Evolutionary conservation across 78 protist genomes (phyloP).

Genomic region (Polysphondylium violaceum): DNA sequence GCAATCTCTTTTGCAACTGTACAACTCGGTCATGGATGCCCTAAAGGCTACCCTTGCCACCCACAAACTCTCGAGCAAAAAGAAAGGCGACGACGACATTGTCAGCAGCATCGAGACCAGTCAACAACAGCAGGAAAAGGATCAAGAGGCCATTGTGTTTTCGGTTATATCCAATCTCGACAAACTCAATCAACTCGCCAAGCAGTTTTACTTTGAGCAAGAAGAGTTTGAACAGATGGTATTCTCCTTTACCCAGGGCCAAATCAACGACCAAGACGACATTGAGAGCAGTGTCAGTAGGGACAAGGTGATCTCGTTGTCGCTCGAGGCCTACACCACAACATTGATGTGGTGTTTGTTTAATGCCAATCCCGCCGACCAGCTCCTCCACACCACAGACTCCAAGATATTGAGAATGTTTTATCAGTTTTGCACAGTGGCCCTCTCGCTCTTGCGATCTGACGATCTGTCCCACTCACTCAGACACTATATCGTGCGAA

Average conservation of each 20-base stretch:
- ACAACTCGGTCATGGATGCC: neutral
- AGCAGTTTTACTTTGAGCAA: slow-evolving; percentile 3
- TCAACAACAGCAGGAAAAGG: neutral
- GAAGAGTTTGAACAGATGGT: neutral
- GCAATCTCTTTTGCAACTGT: neutral
- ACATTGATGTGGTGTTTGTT: slow-evolving; percentile 10
- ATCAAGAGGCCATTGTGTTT: neutral
- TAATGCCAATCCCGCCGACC: neutral
- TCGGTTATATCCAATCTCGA: neutral
- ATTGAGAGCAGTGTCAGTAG: neutral
- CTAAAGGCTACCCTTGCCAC: neutral
- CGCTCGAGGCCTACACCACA: neutral
- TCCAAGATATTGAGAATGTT: neutral
- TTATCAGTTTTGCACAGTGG: neutral
- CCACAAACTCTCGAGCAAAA: neutral
- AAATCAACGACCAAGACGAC: neutral
- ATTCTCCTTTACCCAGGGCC: slow-evolving; percentile 11
- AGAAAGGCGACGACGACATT: neutral
- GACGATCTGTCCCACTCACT: neutral
- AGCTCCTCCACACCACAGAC: neutral
- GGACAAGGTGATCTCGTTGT: neutral
- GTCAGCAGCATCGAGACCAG: neutral
- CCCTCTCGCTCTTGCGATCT: neutral
- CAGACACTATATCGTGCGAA: neutral
- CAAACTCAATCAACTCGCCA: slow-evolving; percentile 22